Evolutionary conservation across 2,329 filamentous ascomycete species (phyloP).

Genomic region (Hymenoscyphus fructigenus): DNA sequence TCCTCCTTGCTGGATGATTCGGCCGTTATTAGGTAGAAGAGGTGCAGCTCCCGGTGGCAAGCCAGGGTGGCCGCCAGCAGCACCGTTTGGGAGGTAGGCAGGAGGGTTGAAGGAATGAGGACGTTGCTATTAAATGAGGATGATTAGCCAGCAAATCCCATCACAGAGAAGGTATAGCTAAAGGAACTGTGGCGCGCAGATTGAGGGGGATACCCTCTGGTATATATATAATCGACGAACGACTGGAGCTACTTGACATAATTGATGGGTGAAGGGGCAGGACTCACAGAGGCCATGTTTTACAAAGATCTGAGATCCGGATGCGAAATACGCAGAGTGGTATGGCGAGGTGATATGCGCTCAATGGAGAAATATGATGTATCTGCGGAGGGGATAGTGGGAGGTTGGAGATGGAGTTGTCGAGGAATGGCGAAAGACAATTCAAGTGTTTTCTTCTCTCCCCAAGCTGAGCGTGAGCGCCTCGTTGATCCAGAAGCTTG

Average conservation of each 20-base stretch:
- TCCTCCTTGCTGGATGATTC: slow-evolving; percentile 63
- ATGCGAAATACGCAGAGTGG: slow-evolving; percentile 15
- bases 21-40: slow-evolving; percentile 66
- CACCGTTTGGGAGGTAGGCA: slow-evolving; percentile 62
- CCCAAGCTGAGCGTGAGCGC: slow-evolving; percentile 10
- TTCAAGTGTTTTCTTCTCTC: slow-evolving; percentile 17
- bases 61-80: slow-evolving; percentile 44
- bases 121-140: slow-evolving; percentile 34
- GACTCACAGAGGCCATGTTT: slow-evolving; percentile 35
- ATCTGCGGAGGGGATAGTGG: slow-evolving; percentile 8
- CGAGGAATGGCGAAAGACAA: slow-evolving; percentile 14
- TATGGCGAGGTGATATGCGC: slow-evolving; percentile 22
- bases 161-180: not conserved
- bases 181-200: not conserved
- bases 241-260: not conserved
- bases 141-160: slow-evolving; percentile 24
- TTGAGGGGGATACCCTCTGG: not conserved
- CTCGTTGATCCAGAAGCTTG: no score
- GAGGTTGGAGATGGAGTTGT: slow-evolving; percentile 14
- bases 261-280: slow-evolving; percentile 14
- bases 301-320: slow-evolving; percentile 17
- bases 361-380: slow-evolving; percentile 18
- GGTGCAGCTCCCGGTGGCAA: slow-evolving; percentile 61
- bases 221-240: slow-evolving; percentile 5
- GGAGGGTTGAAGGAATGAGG: slow-evolving; percentile 36